A percentile compares a stretch with the other conserved stretches of the same genome.
Evolutionary conservation across 176 grass and related monocot species (phyloP).

Genomic region (Avena sativa): DNA sequence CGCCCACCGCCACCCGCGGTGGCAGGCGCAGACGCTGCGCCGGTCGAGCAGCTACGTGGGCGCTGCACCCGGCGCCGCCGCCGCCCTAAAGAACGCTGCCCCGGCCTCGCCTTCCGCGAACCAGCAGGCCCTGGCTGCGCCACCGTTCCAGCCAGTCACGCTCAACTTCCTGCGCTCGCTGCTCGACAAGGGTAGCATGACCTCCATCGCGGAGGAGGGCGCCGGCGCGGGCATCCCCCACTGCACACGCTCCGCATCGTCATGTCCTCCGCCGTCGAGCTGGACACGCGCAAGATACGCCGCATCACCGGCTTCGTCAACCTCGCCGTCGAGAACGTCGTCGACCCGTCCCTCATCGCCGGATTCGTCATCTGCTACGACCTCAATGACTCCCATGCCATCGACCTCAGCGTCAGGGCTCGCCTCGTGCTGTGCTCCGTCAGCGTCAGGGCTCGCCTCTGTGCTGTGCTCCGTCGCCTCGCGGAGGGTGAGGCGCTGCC

Average conservation of each 20-base stretch:
- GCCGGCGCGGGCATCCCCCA: background rate
- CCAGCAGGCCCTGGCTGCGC: background rate
- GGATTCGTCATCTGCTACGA: constrained; percentile 89
- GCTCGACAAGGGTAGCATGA: constrained; percentile 43
- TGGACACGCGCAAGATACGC: constrained; percentile 87
- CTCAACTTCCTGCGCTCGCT: constrained; percentile 72
- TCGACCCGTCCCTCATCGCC: constrained; percentile 81
- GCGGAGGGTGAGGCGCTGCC: no score
- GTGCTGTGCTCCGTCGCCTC: no score
- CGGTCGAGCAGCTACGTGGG: constrained; percentile 52
- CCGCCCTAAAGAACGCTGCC: background rate
- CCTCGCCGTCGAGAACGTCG: constrained; percentile 68
- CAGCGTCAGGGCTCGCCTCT: no score
- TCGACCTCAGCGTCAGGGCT: constrained; percentile 90
- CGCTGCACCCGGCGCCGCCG: constrained; percentile 32
- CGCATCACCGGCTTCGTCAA: constrained; percentile 78
- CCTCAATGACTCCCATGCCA: constrained; percentile 64
- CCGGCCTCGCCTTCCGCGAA: no score
- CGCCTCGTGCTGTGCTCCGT: constrained; percentile 40
- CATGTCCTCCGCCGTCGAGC: constrained; percentile 78
- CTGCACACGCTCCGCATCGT: constrained; percentile 62
- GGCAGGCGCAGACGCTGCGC: constrained; percentile 52
- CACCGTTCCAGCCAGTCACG: constrained; percentile 61
- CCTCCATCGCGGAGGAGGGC: constrained; percentile 35
- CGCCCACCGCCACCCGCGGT: constrained; percentile 20